phyloP scores from a whole-genome alignment of 768 basidiomycete species.

The Suillus discolor region DNA sequence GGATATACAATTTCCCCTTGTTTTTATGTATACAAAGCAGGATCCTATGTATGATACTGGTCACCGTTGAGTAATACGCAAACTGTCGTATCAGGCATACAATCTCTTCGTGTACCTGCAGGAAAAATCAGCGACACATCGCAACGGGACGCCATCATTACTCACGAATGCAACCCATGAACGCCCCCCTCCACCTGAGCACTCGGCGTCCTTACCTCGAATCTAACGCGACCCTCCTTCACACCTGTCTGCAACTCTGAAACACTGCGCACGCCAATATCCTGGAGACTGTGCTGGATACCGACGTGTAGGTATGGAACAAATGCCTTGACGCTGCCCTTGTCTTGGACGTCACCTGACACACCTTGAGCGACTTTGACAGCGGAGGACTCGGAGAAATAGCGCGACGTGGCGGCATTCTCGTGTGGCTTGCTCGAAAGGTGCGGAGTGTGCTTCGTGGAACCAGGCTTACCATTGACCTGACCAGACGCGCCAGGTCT shows the following conservation, averaged over 20 bases:
- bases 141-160: slow-evolving; percentile 25
- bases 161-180: slow-evolving; percentile 92
- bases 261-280: slow-evolving; percentile 79
- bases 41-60: neutral
- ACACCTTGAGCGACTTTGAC: slow-evolving; percentile 98
- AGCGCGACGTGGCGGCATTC: slow-evolving; percentile 95
- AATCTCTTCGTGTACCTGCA: slow-evolving; percentile 60
- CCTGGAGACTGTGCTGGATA: slow-evolving; percentile 93
- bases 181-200: slow-evolving; percentile 97
- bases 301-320: slow-evolving; percentile 83
- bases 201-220: slow-evolving; percentile 92
- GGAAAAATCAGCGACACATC: slow-evolving; percentile 5
- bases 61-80: neutral
- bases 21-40: neutral
- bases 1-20: neutral
- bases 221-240: slow-evolving; percentile 67
- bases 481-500: slow-evolving; percentile 38
- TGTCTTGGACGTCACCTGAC: slow-evolving; percentile 95
- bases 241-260: slow-evolving; percentile 68
- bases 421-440: slow-evolving; percentile 58
- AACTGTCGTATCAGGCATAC: slow-evolving; percentile 38
- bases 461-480: slow-evolving; percentile 28
- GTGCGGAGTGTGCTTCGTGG: slow-evolving; percentile 50
- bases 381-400: slow-evolving; percentile 54
- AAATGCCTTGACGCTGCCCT: slow-evolving; percentile 92